Evolutionary conservation across 768 basidiomycete genomes (phyloP).

Genomic region (Jaapia argillacea): DNA sequence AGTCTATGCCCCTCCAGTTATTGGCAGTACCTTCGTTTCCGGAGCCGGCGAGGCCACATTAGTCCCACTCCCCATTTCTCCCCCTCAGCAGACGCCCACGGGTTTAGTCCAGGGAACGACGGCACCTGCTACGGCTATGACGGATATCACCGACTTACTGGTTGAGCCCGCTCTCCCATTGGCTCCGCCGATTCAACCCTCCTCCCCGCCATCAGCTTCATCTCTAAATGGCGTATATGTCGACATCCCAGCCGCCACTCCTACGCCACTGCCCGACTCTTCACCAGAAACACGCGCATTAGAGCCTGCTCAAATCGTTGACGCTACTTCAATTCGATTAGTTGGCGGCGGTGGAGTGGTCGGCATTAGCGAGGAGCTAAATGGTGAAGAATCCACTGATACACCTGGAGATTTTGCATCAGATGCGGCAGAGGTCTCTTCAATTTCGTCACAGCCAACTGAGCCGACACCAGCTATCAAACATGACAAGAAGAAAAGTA

Average conservation of each 20-base stretch:
- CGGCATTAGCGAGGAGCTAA: constrained; percentile 20
- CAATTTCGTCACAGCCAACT: constrained; percentile 21
- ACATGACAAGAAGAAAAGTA: constrained; percentile 49
- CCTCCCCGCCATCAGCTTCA: constrained; percentile 14
- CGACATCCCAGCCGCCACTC: background rate
- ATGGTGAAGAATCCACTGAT: background rate
- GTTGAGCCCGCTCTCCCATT: constrained; percentile 29
- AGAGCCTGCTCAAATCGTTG: background rate
- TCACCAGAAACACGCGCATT: background rate
- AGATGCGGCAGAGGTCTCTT: constrained; percentile 11
- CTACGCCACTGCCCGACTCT: background rate
- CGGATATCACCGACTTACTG: constrained; percentile 40
- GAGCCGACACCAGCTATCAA: constrained; percentile 17
- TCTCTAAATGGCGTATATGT: background rate
- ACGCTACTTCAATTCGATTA: constrained; percentile 41
- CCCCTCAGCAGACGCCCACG: constrained; percentile 8
- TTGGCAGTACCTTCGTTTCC: too few species aligned
- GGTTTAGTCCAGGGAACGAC: constrained; percentile 5
- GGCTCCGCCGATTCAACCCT: constrained; percentile 20
- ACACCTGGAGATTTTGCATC: background rate
- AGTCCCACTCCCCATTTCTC: constrained; percentile 7
- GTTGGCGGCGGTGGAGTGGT: constrained; percentile 45
- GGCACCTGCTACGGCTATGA: constrained; percentile 5
- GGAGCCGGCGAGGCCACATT: too few species aligned
- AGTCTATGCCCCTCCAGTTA: too few species aligned